A percentile compares a stretch with the other conserved stretches of the same genome.
phyloP scores from a whole-genome alignment of 2,329 filamentous ascomycete genomes.

The Ilyonectria mors-panacis region DNA sequence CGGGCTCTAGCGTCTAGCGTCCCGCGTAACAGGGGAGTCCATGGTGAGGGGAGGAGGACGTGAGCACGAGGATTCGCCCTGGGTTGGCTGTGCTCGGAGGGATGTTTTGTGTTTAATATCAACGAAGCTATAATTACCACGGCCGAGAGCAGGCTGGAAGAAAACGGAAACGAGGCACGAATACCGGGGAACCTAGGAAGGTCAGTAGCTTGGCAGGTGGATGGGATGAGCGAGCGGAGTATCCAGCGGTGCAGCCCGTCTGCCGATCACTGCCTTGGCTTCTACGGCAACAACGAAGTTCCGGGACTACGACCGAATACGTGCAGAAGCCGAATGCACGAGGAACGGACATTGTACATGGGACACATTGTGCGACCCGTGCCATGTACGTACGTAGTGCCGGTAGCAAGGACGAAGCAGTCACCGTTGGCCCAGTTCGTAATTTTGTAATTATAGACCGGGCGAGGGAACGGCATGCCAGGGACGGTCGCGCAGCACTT shows the following conservation, averaged over 20 bases:
- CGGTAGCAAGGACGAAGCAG: neutral
- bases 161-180: neutral
- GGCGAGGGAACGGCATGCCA: neutral
- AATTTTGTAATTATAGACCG: neutral
- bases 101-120: neutral
- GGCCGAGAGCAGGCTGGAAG: neutral
- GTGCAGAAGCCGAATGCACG: conserved; percentile 28
- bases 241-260: conserved; percentile 21
- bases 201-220: conserved; percentile 2
- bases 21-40: neutral
- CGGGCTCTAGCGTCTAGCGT: conserved; percentile 28
- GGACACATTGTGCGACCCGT: neutral
- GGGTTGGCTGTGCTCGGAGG: conserved; percentile 2
- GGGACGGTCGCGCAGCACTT: neutral
- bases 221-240: conserved; percentile 8
- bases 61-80: neutral
- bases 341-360: conserved; percentile 21
- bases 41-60: neutral
- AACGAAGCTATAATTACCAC: neutral
- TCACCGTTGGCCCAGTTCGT: neutral
- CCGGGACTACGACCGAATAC: conserved; percentile 20
- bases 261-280: conserved; percentile 32
- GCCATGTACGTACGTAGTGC: neutral
- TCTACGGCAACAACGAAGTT: conserved; percentile 22
- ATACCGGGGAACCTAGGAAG: conserved; percentile 1